Evolutionary conservation across 177 flowering plant species (phyloP), one percentile per base, ranked within the genome.

Genomic region (Vitis hybrid): DNA sequence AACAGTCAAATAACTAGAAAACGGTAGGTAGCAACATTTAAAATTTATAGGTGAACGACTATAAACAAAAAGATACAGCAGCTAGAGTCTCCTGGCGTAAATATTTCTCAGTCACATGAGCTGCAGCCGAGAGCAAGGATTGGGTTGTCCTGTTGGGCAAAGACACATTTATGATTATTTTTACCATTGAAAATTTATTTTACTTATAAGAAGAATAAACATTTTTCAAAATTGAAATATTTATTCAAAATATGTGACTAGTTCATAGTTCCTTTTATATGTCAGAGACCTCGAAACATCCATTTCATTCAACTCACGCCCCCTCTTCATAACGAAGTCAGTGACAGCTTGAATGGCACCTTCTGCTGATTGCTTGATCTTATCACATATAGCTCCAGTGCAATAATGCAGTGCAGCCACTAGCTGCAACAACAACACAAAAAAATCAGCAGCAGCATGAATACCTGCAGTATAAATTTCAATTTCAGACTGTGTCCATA

Each of bases 301-400:
- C 65, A 61, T 71, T 68, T 91, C 95, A 77, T 81, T 91, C 78
- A 93, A 81, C 80, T 96, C 97, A 58, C 63, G 76, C 30, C 98
- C 95, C 73, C 98, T 86, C 76, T 78, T 84, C 11, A 82, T 77
- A 48, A 93, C 88, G 73, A 96, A 91, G 76, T 96, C 99, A 64
- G 76, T 82, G 27, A 96, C 91, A 54, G 97, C 98, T 81, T 89
- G 90, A 74, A 96, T 83, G 46, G 93, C 84, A 57, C 97, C 98
- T 85, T 91, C 97, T 58, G 97, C 98, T 58, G 97, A 93, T 68
- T 86, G 97, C 78, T 84, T 96, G 77, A 88, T 73, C 79, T 86
- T 92, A 75, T 96, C 97, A 74, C 95, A 90, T 75, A 96, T 86
- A 66, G 98, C 96, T 57, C 86, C 67, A 54, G 89, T 73, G 76